phyloP scores from a whole-genome alignment of 371 early-diverging fungal genomes.

The Nematocida ausubeli region DNA sequence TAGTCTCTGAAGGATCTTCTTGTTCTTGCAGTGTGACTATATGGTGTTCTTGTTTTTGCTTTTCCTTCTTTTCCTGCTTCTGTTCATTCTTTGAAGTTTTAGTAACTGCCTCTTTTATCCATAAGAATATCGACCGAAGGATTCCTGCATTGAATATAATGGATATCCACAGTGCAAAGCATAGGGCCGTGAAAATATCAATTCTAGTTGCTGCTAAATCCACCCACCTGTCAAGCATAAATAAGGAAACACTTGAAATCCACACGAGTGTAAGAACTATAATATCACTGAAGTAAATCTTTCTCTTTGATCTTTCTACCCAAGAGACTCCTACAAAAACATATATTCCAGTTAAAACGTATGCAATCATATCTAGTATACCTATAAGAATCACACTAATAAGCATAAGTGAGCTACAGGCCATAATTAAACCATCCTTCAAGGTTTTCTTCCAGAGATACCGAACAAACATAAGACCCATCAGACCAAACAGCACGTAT shows the following conservation, averaged over 20 bases:
- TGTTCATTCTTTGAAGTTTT: too few species aligned
- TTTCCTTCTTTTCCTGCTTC: too few species aligned
- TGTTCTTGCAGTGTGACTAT: too few species aligned
- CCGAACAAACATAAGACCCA: not conserved
- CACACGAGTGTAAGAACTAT: not conserved
- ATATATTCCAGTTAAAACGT: not conserved
- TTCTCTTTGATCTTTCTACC: not conserved
- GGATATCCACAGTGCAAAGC: not conserved
- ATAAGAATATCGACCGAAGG: not conserved
- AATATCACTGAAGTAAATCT: not conserved
- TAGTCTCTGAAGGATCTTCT: too few species aligned
- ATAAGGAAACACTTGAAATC: not conserved
- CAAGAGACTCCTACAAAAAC: not conserved
- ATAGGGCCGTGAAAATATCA: not conserved
- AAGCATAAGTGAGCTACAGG: not conserved
- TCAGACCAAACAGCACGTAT: not conserved
- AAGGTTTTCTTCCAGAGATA: not conserved
- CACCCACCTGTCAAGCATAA: not conserved
- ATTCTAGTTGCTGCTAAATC: not conserved
- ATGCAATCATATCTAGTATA: not conserved
- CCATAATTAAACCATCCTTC: not conserved
- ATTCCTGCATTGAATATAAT: slow-evolving; percentile 5
- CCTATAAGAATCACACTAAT: not conserved
- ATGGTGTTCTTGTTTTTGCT: too few species aligned
- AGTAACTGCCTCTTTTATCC: slow-evolving; percentile 9